Evolutionary conservation across 2,329 filamentous ascomycete species (phyloP).

Genomic region (Colletotrichum sidae): DNA sequence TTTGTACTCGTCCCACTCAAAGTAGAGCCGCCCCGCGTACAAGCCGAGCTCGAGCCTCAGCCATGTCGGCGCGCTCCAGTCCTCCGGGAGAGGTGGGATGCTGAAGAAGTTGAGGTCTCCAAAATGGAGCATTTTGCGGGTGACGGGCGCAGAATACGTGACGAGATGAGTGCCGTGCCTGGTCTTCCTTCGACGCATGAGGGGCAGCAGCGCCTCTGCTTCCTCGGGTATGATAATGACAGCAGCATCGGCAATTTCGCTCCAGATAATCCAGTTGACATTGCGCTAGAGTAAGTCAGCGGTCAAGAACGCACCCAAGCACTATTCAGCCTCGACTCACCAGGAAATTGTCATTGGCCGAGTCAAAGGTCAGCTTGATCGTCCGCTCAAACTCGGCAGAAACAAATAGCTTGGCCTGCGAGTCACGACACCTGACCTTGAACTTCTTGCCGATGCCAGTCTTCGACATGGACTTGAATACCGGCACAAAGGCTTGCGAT

Average conservation of each 20-base stretch:
- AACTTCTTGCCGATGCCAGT: conserved; percentile 51
- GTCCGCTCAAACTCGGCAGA: conserved; percentile 62
- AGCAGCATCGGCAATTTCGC: conserved; percentile 55
- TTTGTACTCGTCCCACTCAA: conserved; percentile 60
- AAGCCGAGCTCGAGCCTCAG: conserved; percentile 69
- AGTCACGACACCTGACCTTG: conserved; percentile 38
- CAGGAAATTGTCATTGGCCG: conserved; percentile 49
- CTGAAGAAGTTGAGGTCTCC: conserved; percentile 64
- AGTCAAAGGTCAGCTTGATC: conserved; percentile 45
- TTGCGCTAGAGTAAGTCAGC: conserved; percentile 47
- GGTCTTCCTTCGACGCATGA: conserved; percentile 46
- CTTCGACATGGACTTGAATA: conserved; percentile 53
- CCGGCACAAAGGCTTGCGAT: conserved; percentile 51
- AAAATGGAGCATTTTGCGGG: conserved; percentile 70
- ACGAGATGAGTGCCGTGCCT: conserved; percentile 61
- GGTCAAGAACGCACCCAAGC: not conserved
- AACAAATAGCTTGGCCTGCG: conserved; percentile 47
- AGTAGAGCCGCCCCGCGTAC: conserved; percentile 70
- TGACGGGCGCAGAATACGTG: conserved; percentile 70
- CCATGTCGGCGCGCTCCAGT: conserved; percentile 61
- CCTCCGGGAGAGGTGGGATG: conserved; percentile 57
- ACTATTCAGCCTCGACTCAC: conserved; percentile 37
- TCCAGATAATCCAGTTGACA: conserved; percentile 74
- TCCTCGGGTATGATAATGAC: conserved; percentile 74
- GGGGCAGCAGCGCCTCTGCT: conserved; percentile 64